phyloP scores from a whole-genome alignment of 768 basidiomycete species.

The Suillus spraguei region DNA sequence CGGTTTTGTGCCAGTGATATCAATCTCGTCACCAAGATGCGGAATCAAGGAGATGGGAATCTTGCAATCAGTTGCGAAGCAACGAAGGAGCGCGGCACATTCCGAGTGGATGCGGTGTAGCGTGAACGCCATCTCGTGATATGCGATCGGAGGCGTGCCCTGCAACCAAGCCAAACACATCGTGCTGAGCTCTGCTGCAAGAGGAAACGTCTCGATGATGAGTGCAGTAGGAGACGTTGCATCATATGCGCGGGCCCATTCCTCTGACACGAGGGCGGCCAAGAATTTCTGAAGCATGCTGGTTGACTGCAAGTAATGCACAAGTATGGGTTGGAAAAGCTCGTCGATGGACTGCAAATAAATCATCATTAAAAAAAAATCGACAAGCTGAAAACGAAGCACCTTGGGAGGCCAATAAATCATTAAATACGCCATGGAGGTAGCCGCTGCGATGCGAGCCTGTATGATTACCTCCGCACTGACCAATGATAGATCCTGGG shows the following conservation, averaged over 20 bases:
- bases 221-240: constrained; percentile 33
- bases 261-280: constrained; percentile 83
- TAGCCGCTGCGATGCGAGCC: constrained; percentile 77
- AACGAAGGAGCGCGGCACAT: constrained; percentile 76
- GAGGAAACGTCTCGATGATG: constrained; percentile 56
- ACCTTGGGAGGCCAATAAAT: constrained; percentile 68
- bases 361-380: constrained; percentile 2
- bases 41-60: constrained; percentile 81
- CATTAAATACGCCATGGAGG: constrained; percentile 73
- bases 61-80: constrained; percentile 87
- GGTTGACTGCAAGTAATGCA: constrained; percentile 81
- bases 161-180: constrained; percentile 77
- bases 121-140: constrained; percentile 88
- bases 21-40: constrained; percentile 72
- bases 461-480: constrained; percentile 74
- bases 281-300: constrained; percentile 93
- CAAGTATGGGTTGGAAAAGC: constrained; percentile 74
- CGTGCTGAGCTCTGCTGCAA: constrained; percentile 69
- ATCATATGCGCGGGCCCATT: constrained; percentile 79
- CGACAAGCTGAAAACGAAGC: constrained; percentile 9
- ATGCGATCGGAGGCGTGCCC: constrained; percentile 70
- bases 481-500: constrained; percentile 86
- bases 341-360: constrained; percentile 48
- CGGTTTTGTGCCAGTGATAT: constrained; percentile 63
- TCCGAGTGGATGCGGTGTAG: constrained; percentile 81